phyloP scores from a whole-genome alignment of 208 protist species.

The Polymyxa betae region DNA sequence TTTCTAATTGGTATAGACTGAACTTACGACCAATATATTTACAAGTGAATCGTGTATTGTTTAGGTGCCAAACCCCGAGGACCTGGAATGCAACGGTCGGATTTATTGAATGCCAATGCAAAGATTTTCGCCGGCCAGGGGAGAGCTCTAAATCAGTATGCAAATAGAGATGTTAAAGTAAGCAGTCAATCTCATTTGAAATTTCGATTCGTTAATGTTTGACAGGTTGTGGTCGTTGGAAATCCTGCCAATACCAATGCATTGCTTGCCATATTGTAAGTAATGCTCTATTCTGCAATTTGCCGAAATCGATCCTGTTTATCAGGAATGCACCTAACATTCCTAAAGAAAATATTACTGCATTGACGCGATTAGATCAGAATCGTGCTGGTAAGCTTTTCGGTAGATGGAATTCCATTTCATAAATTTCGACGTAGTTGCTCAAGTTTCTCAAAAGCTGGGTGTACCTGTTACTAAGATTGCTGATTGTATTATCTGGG shows the following conservation, averaged over 20 bases:
- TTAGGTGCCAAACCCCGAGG: conserved; percentile 81
- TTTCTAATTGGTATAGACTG: background rate
- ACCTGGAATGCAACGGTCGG: conserved; percentile 90
- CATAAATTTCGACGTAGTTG: conserved; percentile 51
- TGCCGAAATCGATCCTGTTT: background rate
- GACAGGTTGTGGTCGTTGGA: conserved; percentile 57
- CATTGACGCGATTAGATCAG: conserved; percentile 93
- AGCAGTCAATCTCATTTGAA: background rate
- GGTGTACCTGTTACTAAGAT: conserved; percentile 70
- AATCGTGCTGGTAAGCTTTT: conserved; percentile 81
- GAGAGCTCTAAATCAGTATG: conserved; percentile 81
- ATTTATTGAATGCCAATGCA: conserved; percentile 88
- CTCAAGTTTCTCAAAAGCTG: conserved; percentile 79
- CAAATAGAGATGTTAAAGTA: conserved; percentile 80
- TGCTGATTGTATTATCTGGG: conserved; percentile 88
- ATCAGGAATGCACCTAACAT: conserved; percentile 71
- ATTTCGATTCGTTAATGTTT: background rate
- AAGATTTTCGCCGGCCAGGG: conserved; percentile 93
- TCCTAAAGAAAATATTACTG: conserved; percentile 83
- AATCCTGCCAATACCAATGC: conserved; percentile 97
- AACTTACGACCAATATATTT: conserved; percentile 45
- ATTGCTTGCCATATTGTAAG: conserved; percentile 75
- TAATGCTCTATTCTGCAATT: background rate
- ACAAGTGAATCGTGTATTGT: conserved; percentile 69
- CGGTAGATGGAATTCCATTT: background rate